These are phyloP conservation scores for Talaromyces atroroseus DNA, from an alignment of 2,329 filamentous ascomycete species.

Conservation along the genomic window DNA sequence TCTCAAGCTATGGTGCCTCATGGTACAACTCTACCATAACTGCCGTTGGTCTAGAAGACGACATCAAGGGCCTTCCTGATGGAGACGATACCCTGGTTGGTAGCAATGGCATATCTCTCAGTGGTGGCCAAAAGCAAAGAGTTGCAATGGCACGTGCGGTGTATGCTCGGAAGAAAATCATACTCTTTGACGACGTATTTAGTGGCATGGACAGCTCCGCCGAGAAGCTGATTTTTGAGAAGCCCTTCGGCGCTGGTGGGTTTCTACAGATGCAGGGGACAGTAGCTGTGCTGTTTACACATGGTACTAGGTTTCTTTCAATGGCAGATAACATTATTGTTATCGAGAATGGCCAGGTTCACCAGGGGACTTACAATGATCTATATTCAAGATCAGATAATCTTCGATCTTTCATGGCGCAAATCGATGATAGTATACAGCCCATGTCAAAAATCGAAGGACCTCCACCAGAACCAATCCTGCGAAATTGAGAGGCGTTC, in stretches of 20 bases:
- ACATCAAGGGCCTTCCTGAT: slow-evolving; percentile 36
- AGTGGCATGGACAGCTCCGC: slow-evolving; percentile 14
- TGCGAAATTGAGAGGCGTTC: no score
- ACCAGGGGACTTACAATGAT: slow-evolving; percentile 35
- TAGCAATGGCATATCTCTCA: slow-evolving; percentile 47
- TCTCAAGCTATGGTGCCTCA: slow-evolving; percentile 20
- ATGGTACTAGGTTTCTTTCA: slow-evolving; percentile 2
- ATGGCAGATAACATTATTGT: slow-evolving; percentile 38
- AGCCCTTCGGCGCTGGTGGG: slow-evolving; percentile 9
- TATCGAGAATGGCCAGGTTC: slow-evolving; percentile 33
- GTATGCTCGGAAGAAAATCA: slow-evolving; percentile 35
- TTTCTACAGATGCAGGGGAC: neutral
- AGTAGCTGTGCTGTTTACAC: slow-evolving; percentile 7
- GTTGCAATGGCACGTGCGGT: slow-evolving; percentile 45
- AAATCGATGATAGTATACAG: no score
- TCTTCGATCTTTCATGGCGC: no score
- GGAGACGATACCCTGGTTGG: slow-evolving; percentile 46
- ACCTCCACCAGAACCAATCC: no score
- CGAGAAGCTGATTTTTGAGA: slow-evolving; percentile 13
- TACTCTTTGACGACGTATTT: slow-evolving; percentile 14
- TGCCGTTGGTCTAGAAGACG: slow-evolving; percentile 28
- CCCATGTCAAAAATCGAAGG: no score
- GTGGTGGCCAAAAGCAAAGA: slow-evolving; percentile 50
- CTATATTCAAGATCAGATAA: slow-evolving; percentile 17
- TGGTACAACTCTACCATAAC: slow-evolving; percentile 24